These are phyloP conservation scores for Podospora sp. DNA, from an alignment of 495 filamentous ascomycete species.

Conservation along the genomic window DNA sequence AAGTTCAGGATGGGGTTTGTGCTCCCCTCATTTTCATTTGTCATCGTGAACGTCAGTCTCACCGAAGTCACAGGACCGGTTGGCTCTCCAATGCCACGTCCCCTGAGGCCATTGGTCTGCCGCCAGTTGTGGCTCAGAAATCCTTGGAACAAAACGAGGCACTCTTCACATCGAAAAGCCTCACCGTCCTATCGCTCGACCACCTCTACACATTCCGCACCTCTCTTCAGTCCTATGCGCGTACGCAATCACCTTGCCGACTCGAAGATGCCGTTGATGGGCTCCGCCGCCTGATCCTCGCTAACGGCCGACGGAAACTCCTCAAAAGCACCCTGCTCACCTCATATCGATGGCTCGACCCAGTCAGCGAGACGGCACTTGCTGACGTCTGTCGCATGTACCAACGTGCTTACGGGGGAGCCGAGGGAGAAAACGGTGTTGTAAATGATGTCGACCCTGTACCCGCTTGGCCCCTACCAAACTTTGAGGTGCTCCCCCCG, in stretches of 20 bases:
- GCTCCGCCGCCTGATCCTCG: slow-evolving; percentile 63
- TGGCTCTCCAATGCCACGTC: slow-evolving; percentile 45
- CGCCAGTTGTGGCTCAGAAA: slow-evolving; percentile 60
- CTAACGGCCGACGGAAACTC: slow-evolving; percentile 60
- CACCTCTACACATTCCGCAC: slow-evolving; percentile 74
- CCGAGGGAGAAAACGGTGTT: slow-evolving; percentile 31
- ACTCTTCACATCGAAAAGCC: slow-evolving; percentile 68
- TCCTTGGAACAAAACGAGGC: slow-evolving; percentile 70
- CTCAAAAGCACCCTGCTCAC: slow-evolving; percentile 61
- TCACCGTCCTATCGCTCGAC: slow-evolving; percentile 69
- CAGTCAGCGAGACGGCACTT: slow-evolving; percentile 55
- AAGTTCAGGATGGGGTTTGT: slow-evolving; percentile 48
- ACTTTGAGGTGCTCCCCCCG: neutral
- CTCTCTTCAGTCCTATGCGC: slow-evolving; percentile 59
- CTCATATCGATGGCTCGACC: slow-evolving; percentile 63
- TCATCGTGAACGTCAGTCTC: neutral
- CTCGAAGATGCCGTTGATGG: slow-evolving; percentile 60
- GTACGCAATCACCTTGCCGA: slow-evolving; percentile 52
- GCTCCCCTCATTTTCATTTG: neutral
- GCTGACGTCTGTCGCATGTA: slow-evolving; percentile 61
- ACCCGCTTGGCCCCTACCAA: slow-evolving; percentile 25
- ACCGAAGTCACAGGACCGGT: slow-evolving; percentile 32
- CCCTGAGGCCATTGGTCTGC: slow-evolving; percentile 41
- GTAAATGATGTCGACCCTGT: slow-evolving; percentile 29
- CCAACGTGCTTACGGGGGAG: slow-evolving; percentile 54